Percentiles rank a stretch among this genome's conserved stretches.
Conservation (phyloP, 441 rosid genomes). For the Gossypium trilobum region DNA sequence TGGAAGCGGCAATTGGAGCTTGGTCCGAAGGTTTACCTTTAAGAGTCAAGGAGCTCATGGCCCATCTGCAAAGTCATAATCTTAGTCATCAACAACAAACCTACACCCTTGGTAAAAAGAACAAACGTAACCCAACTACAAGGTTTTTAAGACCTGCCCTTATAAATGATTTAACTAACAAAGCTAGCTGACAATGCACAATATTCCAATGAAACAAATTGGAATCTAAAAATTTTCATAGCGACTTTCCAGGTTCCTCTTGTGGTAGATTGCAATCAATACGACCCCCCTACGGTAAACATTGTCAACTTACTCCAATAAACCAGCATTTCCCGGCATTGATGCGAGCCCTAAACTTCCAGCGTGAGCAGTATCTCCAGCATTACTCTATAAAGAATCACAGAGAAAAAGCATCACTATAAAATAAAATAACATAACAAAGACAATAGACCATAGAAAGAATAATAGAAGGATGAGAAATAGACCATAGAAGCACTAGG, state of each 20-base stretch:
- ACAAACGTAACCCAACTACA: neutral
- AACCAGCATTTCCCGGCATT: conserved; percentile 73
- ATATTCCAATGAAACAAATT: neutral
- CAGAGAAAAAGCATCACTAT: conserved; percentile 16
- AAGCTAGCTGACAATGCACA: neutral
- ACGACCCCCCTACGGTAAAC: neutral
- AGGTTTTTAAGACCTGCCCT: neutral
- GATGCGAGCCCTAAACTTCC: conserved; percentile 52
- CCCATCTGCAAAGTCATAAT: conserved; percentile 58
- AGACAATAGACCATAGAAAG: neutral
- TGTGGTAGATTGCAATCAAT: neutral
- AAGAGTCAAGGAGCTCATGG: conserved; percentile 94
- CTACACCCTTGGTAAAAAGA: neutral
- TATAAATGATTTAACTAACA: neutral
- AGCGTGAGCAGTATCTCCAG: conserved; percentile 49
- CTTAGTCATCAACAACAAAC: conserved; percentile 5
- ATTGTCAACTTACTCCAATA: conserved; percentile 65
- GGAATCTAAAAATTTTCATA: neutral
- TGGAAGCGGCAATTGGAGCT: conserved; percentile 54
- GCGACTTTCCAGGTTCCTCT: neutral
- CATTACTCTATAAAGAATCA: conserved; percentile 36
- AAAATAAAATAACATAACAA: neutral
- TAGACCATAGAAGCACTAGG: neutral
- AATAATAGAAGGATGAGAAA: neutral
- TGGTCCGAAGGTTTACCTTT: conserved; percentile 91